phyloP scores from a whole-genome alignment of 805 yeast genomes.

The Kazachstania kunashirensis region DNA sequence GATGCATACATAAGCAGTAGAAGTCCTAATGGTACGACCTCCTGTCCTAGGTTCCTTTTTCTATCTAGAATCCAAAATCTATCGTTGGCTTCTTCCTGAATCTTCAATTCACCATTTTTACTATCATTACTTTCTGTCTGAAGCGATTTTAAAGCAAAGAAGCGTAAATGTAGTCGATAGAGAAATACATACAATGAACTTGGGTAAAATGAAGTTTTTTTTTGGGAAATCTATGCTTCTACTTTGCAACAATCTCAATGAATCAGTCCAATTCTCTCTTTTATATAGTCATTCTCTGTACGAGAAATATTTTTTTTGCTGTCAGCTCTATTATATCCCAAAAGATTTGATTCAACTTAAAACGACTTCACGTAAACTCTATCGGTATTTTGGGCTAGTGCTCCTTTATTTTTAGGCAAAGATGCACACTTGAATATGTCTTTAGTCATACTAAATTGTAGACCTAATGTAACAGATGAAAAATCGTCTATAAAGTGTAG shows the following conservation, averaged over 20 bases:
- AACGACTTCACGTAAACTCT: conserved; percentile 20
- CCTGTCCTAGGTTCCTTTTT: conserved; percentile 10
- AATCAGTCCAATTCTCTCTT: conserved; percentile 5
- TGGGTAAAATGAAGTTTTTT: conserved; percentile 14
- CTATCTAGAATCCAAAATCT: conserved; percentile 11
- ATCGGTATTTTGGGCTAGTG: conserved; percentile 6
- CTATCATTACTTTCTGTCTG: conserved; percentile 6
- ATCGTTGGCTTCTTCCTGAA: conserved; percentile 6
- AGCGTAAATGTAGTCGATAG: conserved; percentile 20
- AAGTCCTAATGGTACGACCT: conserved; percentile 17
- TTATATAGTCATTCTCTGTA: conserved; percentile 4
- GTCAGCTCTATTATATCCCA: conserved; percentile 16
- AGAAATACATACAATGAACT: conserved; percentile 20
- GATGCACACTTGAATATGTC: conserved; percentile 8
- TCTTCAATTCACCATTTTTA: background rate
- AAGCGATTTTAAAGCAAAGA: conserved; percentile 12
- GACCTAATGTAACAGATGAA: conserved; percentile 25
- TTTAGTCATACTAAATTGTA: conserved; percentile 16
- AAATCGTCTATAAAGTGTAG: conserved; percentile 24
- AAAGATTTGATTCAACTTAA: conserved; percentile 15
- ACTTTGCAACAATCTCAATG: conserved; percentile 10
- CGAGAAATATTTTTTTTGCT: conserved; percentile 4
- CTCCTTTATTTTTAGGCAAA: conserved; percentile 7
- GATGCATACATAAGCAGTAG: conserved; percentile 18
- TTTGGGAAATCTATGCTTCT: conserved; percentile 2